Percentiles rank a stretch among this genome's conserved stretches.
phyloP scores from a whole-genome alignment of 2,329 filamentous ascomycete genomes.

The Pezicula rhizophila region DNA sequence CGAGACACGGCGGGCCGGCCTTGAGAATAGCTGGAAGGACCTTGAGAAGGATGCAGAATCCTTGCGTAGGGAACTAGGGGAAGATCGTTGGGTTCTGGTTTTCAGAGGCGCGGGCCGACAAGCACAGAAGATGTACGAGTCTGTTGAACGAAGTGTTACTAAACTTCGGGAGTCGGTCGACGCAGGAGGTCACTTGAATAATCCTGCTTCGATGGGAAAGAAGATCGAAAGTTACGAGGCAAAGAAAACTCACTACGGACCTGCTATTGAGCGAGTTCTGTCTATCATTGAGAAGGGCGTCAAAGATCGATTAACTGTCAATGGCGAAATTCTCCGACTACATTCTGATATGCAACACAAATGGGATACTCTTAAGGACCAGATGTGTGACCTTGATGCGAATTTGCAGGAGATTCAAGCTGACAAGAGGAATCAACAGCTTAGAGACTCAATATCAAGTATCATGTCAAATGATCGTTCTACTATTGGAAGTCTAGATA shows the following conservation, averaged over 20 bases:
- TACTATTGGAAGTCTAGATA: constrained; percentile 39
- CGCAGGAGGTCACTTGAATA: constrained; percentile 65
- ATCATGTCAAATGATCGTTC: constrained; percentile 54
- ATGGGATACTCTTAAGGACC: constrained; percentile 69
- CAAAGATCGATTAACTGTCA: constrained; percentile 89
- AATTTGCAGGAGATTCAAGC: constrained; percentile 66
- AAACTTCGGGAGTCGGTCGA: constrained; percentile 81
- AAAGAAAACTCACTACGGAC: constrained; percentile 90
- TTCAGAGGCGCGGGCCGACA: constrained; percentile 90
- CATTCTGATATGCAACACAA: constrained; percentile 80
- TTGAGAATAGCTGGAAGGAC: constrained; percentile 83
- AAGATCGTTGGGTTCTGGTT: constrained; percentile 93
- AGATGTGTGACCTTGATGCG: constrained; percentile 72
- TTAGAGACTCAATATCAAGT: constrained; percentile 89
- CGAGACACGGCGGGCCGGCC: constrained; percentile 62
- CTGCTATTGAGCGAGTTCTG: constrained; percentile 85
- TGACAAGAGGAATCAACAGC: constrained; percentile 61
- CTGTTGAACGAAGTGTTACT: constrained; percentile 76
- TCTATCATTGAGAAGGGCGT: constrained; percentile 95
- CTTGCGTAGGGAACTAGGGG: constrained; percentile 80
- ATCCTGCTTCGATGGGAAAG: constrained; percentile 64
- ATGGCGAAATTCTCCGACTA: constrained; percentile 85
- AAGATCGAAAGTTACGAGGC: constrained; percentile 91
- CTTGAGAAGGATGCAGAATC: constrained; percentile 87
- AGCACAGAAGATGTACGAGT: constrained; percentile 95